A percentile compares a stretch with the other conserved stretches of the same genome.
Conservation (phyloP, 257 asterid species). For the Solanum stenotomum region DNA sequence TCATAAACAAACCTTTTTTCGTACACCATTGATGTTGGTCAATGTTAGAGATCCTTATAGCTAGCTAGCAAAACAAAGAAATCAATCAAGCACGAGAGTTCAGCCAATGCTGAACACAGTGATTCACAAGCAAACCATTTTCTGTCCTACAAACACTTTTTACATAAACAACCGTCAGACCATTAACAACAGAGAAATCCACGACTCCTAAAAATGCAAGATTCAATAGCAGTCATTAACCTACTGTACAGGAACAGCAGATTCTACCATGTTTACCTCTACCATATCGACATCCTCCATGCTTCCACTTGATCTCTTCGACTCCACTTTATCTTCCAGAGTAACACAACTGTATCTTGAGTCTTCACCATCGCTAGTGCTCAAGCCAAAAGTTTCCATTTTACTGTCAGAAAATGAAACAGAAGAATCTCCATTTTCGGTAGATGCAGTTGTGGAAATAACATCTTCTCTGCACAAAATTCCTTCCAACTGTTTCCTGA, state of each 20-base stretch:
- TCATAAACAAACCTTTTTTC: not conserved
- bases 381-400: conserved; percentile 37
- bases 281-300: conserved; percentile 11
- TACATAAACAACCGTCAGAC: conserved; percentile 32
- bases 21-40: not conserved
- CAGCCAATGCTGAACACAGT: conserved; percentile 67
- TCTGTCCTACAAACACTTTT: conserved; percentile 15
- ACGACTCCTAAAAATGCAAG: conserved; percentile 10
- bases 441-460: conserved; percentile 32
- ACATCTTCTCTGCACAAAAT: conserved; percentile 40
- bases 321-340: conserved; percentile 5
- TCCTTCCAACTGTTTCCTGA: conserved; percentile 69
- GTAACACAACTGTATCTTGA: conserved; percentile 20
- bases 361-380: conserved; percentile 61
- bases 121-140: conserved; percentile 28
- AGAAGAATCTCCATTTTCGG: conserved; percentile 32
- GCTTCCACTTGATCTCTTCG: conserved; percentile 1
- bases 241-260: conserved; percentile 11
- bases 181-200: not conserved
- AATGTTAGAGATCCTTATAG: conserved; percentile 24
- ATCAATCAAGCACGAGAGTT: conserved; percentile 26
- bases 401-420: conserved; percentile 34
- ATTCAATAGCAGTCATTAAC: not conserved
- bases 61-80: conserved; percentile 37
- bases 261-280: conserved; percentile 14